Conservation (phyloP, 2,329 filamentous ascomycete genomes). For the Microthyrium microscopicum region DNA sequence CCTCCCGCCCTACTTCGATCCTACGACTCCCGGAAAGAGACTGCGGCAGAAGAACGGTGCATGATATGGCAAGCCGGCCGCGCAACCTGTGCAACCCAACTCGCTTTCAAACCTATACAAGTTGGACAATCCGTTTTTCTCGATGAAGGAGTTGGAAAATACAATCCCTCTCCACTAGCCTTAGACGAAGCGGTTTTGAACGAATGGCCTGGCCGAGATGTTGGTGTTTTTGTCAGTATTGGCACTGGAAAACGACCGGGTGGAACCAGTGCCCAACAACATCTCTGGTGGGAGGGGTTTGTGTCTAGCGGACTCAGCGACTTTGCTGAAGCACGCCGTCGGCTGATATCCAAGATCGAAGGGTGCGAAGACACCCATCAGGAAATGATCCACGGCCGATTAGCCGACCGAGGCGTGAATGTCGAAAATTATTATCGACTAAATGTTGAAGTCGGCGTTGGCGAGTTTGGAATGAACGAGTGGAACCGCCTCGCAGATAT, state of each 20-base stretch:
- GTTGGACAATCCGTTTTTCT: conserved; percentile 89
- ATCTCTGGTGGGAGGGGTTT: conserved; percentile 89
- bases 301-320: conserved; percentile 54
- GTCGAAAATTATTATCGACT: conserved; percentile 84
- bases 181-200: conserved; percentile 84
- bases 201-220: conserved; percentile 86
- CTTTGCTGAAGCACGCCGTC: conserved; percentile 75
- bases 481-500: conserved; percentile 92
- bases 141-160: conserved; percentile 80
- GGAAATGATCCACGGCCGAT: conserved; percentile 64
- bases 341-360: conserved; percentile 82
- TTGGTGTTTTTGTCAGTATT: conserved; percentile 82
- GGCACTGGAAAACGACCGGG: conserved; percentile 79
- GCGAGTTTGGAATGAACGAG: conserved; percentile 97
- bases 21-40: conserved; percentile 87
- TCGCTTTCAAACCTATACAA: conserved; percentile 91
- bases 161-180: conserved; percentile 73
- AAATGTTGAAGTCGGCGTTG: conserved; percentile 93
- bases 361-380: conserved; percentile 84
- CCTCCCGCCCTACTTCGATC: conserved; percentile 66
- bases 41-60: conserved; percentile 79
- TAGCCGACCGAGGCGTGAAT: conserved; percentile 63
- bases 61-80: conserved; percentile 95
- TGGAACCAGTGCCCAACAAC: conserved; percentile 48
- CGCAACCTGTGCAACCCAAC: conserved; percentile 77